Percentiles rank a stretch among this genome's conserved stretches.
phyloP scores from a whole-genome alignment of 208 protist genomes.

The Strigomonas galati region DNA sequence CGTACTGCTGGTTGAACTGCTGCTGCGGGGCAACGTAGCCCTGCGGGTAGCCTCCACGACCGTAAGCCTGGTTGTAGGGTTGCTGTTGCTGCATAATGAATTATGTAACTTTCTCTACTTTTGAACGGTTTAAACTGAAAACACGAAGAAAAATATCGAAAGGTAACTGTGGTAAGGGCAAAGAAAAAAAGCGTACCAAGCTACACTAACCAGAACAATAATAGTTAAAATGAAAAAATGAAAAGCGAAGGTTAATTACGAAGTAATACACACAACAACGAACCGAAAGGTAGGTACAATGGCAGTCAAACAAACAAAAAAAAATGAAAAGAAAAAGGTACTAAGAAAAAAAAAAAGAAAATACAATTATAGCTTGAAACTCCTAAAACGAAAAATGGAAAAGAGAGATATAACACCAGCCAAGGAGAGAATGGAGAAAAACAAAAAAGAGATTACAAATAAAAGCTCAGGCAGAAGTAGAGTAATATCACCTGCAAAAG shows the following conservation, averaged over 20 bases:
- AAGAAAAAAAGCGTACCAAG: neutral
- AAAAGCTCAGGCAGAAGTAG: neutral
- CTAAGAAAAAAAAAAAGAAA: neutral
- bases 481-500: neutral
- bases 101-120: neutral
- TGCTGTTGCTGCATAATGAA: neutral
- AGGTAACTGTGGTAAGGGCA: too few relatives aligned
- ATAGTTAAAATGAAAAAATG: too few relatives aligned
- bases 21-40: slow-evolving; percentile 3
- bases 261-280: too few relatives aligned
- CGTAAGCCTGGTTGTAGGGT: neutral
- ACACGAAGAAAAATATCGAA: too few relatives aligned
- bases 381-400: slow-evolving; percentile 1
- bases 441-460: neutral
- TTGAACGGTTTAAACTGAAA: neutral
- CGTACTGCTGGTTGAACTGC: neutral
- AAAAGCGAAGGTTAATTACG: too few relatives aligned
- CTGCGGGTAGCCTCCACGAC: slow-evolving; percentile 9
- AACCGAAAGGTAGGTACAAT: too few relatives aligned
- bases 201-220: too few relatives aligned
- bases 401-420: neutral
- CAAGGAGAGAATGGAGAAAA: neutral
- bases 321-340: neutral
- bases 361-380: neutral
- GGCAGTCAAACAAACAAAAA: neutral